Evolutionary conservation across 2,329 filamentous ascomycete species (phyloP).

Genomic region (Monilinia fructicola): DNA sequence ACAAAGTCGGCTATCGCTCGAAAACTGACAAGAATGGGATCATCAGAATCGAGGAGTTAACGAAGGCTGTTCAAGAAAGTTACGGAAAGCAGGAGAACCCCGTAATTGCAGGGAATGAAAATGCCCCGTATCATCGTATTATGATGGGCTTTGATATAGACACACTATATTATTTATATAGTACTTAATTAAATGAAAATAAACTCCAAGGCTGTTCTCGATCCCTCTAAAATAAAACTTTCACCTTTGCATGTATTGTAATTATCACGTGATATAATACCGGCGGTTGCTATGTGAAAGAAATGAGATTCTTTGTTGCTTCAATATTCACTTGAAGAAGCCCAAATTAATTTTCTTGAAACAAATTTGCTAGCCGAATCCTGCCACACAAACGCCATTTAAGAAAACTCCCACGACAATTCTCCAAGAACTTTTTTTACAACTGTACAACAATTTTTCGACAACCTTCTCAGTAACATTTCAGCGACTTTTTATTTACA

Average conservation of each 20-base stretch:
- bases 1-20: not conserved
- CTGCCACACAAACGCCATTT: not conserved
- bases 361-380: not conserved
- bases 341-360: not conserved
- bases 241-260: not conserved
- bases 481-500: not conserved
- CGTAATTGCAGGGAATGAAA: constrained; percentile 3
- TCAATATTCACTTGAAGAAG: not conserved
- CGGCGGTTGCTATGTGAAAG: not conserved
- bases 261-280: not conserved
- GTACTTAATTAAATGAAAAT: not conserved
- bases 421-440: not conserved
- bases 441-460: not conserved
- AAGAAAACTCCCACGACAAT: not conserved
- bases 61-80: not conserved
- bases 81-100: not conserved
- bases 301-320: constrained; percentile 11
- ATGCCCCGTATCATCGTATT: constrained; percentile 4
- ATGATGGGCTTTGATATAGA: constrained; percentile 4
- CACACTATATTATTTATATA: not conserved
- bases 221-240: not conserved
- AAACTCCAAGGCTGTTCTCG: not conserved
- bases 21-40: constrained; percentile 1
- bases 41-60: not conserved
- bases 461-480: not conserved